Evolutionary conservation across 2,329 filamentous ascomycete genomes (phyloP).

Genomic region (Aureobasidium sp.): DNA sequence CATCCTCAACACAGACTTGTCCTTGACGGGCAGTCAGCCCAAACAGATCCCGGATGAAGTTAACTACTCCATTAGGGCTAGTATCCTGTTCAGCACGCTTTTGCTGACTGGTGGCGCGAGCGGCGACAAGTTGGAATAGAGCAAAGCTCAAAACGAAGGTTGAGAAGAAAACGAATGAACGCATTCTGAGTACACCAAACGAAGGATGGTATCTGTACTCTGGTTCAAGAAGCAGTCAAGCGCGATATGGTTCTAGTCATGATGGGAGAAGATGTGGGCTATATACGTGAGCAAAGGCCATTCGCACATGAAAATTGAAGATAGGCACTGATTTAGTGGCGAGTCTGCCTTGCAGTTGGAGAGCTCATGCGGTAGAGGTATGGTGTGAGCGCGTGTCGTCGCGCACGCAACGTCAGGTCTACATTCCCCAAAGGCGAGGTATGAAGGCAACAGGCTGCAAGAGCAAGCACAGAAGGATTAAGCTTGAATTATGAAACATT

Average conservation of each 20-base stretch:
- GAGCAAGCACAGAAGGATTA: constrained; percentile 11
- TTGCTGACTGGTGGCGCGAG: constrained; percentile 18
- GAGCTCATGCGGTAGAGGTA: constrained; percentile 14
- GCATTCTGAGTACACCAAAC: constrained; percentile 14
- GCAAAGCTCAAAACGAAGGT: constrained; percentile 11
- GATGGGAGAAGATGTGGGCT: constrained; percentile 6
- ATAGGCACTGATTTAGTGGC: constrained; percentile 3
- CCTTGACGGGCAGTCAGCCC: constrained; percentile 16
- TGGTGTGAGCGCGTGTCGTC: not conserved
- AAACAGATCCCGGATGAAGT: constrained; percentile 20
- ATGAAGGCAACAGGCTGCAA: constrained; percentile 22
- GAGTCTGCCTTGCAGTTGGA: constrained; percentile 22
- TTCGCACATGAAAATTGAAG: not conserved
- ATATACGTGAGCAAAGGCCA: not conserved
- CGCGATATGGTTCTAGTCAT: not conserved
- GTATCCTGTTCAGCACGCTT: constrained; percentile 16
- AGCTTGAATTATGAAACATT: constrained; percentile 9
- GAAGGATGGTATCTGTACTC: constrained; percentile 9
- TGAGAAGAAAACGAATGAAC: constrained; percentile 10
- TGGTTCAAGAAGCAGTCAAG: not conserved
- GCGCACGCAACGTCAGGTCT: not conserved
- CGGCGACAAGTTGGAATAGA: constrained; percentile 18
- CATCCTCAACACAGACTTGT: constrained; percentile 18
- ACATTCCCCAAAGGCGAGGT: constrained; percentile 22
- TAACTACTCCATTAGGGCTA: constrained; percentile 12